A percentile compares a stretch with the other conserved stretches of the same genome.
These are phyloP conservation scores for Trichoderma arundinaceum DNA, from an alignment of 2,329 filamentous ascomycete genomes.

Conservation along the genomic window DNA sequence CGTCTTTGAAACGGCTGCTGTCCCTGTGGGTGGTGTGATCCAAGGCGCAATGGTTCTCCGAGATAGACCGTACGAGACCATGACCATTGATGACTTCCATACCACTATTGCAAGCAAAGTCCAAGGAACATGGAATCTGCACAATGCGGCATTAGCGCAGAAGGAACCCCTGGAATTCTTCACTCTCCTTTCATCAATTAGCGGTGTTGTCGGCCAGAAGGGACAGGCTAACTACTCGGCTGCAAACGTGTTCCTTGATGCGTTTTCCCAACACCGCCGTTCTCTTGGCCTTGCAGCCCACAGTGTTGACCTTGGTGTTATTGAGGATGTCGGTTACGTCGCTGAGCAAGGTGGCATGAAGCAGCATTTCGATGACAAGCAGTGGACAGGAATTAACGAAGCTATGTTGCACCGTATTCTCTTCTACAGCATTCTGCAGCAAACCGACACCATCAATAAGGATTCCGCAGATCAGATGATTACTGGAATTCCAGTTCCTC, in stretches of 20 bases:
- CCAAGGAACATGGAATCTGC: slow-evolving; percentile 39
- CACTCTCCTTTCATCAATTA: slow-evolving; percentile 36
- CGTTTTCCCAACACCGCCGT: slow-evolving; percentile 41
- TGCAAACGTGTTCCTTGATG: slow-evolving; percentile 43
- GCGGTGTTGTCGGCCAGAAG: slow-evolving; percentile 41
- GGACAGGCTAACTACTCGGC: slow-evolving; percentile 45
- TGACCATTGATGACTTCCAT: slow-evolving; percentile 38
- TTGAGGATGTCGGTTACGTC: slow-evolving; percentile 46
- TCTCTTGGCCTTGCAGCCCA: slow-evolving; percentile 37
- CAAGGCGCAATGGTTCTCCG: slow-evolving; percentile 44
- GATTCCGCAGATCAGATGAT: too few relatives aligned
- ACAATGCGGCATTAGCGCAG: slow-evolving; percentile 33
- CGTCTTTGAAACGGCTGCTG: not conserved
- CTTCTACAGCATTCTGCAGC: not conserved
- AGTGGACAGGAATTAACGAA: not conserved
- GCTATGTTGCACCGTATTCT: not conserved
- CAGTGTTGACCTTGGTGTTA: slow-evolving; percentile 42
- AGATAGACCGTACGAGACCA: slow-evolving; percentile 35
- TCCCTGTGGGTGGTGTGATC: slow-evolving; percentile 38
- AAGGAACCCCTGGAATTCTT: slow-evolving; percentile 43
- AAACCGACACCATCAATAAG: not conserved
- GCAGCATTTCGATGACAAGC: not conserved
- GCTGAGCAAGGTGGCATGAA: slow-evolving; percentile 37
- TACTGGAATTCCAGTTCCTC: too few relatives aligned
- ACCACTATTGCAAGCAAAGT: slow-evolving; percentile 39